phyloP scores from a whole-genome alignment of 345 rosid species.

The Bruguiera gymnorhiza region DNA sequence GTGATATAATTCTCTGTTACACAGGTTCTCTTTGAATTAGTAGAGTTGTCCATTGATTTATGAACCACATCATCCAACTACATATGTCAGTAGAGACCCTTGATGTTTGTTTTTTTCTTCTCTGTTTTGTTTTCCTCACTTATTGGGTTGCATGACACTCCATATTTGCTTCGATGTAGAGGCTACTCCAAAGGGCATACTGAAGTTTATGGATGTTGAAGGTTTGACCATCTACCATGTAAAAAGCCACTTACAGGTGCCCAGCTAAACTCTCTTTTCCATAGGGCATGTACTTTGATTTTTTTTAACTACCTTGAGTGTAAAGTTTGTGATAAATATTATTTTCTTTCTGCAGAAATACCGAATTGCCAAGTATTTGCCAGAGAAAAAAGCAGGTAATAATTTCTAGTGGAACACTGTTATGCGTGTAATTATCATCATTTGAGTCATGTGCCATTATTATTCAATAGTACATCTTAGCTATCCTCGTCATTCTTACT shows the following conservation, averaged over 20 bases:
- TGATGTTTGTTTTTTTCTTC: not conserved
- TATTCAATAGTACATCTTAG: not conserved
- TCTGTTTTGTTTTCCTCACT: not conserved
- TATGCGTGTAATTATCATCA: not conserved
- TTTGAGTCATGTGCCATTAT: not conserved
- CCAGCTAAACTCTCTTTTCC: not conserved
- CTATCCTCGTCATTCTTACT: not conserved
- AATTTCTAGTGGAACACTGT: not conserved
- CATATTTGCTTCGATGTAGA: slow-evolving; percentile 44
- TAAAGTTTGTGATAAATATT: not conserved
- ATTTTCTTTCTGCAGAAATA: slow-evolving; percentile 61
- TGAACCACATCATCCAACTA: no score
- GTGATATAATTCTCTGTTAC: not conserved
- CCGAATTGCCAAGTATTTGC: slow-evolving; percentile 86
- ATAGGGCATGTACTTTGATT: not conserved
- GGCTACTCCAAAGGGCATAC: slow-evolving; percentile 89
- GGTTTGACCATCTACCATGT: slow-evolving; percentile 93
- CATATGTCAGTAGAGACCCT: not conserved
- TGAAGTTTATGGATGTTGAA: slow-evolving; percentile 86
- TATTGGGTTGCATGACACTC: not conserved
- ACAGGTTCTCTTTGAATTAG: not conserved
- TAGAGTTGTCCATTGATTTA: not conserved
- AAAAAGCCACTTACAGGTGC: slow-evolving; percentile 94
- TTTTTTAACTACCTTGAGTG: not conserved
- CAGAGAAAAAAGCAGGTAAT: slow-evolving; percentile 88